Evolutionary conservation across 768 basidiomycete genomes (phyloP), one percentile per base, ranked within the genome.

Genomic region (Calocybe cyanea): DNA sequence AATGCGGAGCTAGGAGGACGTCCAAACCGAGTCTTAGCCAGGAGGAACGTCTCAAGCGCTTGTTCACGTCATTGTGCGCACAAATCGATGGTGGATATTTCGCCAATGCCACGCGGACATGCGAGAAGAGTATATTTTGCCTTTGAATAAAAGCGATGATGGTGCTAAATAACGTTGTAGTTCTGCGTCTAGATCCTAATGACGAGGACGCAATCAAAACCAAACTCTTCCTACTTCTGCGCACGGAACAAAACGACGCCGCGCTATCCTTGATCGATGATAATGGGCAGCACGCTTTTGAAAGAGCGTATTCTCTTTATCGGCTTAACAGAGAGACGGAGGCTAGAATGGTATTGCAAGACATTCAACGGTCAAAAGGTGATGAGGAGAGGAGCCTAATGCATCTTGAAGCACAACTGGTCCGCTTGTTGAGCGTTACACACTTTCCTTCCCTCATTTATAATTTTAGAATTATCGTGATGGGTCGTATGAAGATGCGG

Each of bases 81-180:
- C 93, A 95, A 62, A 83, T 94, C 55, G 90, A 94, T 51, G 90
- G 86, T n/a, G 88, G 86, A 1, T 83, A 93, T 66, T 84, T 91
- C 60, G 65, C 68, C 35, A 92, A 91, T 57, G 92, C 91, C 20
- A 76, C 92, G 59, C 90, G 85, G 76, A 93, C 92, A 51, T 93
- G 90, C 70, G 85, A 92, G 66, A 92, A 91, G 72, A 87, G 93
- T 91, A 57, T 47, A 81, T 72, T 42, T 28, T 47, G 32, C 43
- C 43, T 23, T 7, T 24, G 8, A 8, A 32, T 41, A 15, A 5
- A 15, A 7, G 13, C 7, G 3, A 23, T 20, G 3, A 23, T 20
- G 31, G 20, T 14, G n/a, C 32, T 42, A 21, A 42, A 21, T 5
- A 15, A 2, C 9, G 31, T 17, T 14, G 14, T 52, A 95, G 93